These are phyloP conservation scores for Syzygium jambos DNA, from an alignment of 345 rosid genomes.

Conservation along the genomic window DNA sequence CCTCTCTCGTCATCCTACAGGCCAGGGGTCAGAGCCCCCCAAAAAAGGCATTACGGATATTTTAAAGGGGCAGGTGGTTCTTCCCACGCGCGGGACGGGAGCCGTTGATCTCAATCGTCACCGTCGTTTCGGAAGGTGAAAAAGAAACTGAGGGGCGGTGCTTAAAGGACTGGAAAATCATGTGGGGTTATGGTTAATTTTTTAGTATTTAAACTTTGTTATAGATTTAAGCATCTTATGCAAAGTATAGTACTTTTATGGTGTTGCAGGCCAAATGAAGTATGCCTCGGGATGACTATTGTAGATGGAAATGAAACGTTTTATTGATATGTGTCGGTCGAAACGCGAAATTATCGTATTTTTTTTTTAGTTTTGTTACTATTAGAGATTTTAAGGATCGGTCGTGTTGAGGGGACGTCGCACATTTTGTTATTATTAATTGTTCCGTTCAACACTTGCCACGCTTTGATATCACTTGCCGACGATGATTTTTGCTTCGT, in stretches of 20 bases:
- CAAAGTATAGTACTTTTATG: too few species aligned
- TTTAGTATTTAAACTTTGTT: too few species aligned
- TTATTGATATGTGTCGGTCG: too few species aligned
- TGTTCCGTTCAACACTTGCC: neutral
- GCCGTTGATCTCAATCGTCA: neutral
- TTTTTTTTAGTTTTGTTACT: neutral
- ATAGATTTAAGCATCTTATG: too few species aligned
- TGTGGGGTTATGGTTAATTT: too few species aligned
- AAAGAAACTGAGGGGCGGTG: neutral
- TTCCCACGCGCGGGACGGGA: conserved; percentile 8
- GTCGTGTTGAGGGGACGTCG: neutral
- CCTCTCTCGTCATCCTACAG: conserved; percentile 11
- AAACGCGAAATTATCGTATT: too few species aligned
- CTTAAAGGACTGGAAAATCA: neutral
- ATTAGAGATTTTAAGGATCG: neutral
- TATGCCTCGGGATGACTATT: too few species aligned
- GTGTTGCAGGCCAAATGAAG: too few species aligned
- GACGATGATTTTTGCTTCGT: accelerated
- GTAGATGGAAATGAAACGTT: too few species aligned
- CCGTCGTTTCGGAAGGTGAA: neutral
- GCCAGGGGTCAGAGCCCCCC: conserved; percentile 12
- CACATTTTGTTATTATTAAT: neutral
- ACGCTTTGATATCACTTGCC: accelerated
- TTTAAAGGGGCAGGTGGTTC: neutral
- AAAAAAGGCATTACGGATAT: conserved; percentile 18